A percentile compares a stretch with the other conserved stretches of the same genome.
Evolutionary conservation across 345 rosid species (phyloP).

Genomic region (Physaria fendleri): DNA sequence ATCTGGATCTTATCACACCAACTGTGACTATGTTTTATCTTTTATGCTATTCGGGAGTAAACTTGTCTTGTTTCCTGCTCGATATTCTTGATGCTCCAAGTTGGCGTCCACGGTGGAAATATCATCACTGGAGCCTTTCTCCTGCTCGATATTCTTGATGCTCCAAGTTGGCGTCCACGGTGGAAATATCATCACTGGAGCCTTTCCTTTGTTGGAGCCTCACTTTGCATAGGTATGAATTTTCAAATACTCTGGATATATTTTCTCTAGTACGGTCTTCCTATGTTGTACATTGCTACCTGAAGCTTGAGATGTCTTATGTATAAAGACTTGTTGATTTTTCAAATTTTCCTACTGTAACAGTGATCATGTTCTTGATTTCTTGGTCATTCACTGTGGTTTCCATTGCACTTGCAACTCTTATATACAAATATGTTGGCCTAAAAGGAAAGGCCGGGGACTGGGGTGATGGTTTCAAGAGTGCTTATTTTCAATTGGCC

Average conservation of each 20-base stretch:
- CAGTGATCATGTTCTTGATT: conserved; percentile 99
- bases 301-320: conserved; percentile 9
- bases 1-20: conserved; percentile 96
- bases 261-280: not conserved
- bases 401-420: conserved; percentile 93
- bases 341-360: conserved; percentile 28
- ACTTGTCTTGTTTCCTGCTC: conserved; percentile 97
- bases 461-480: conserved; percentile 99
- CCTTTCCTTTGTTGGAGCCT: conserved; percentile 90
- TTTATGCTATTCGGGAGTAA: conserved; percentile 92
- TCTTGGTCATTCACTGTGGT: conserved; percentile 96
- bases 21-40: conserved; percentile 97
- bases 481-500: conserved; percentile 98
- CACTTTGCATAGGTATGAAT: conserved; percentile 68
- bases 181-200: conserved; percentile 99
- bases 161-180: conserved; percentile 99
- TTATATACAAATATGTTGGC: conserved; percentile 95
- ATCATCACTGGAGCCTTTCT: conserved; percentile 99
- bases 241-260: conserved; percentile 3
- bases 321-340: conserved; percentile 16
- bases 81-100: conserved; percentile 99
- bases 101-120: conserved; percentile 99
- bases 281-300: not conserved
- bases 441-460: conserved; percentile 98
- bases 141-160: conserved; percentile 99